These are phyloP conservation scores for Infundibulicybe gibba DNA, from an alignment of 768 basidiomycete genomes.

Conservation along the genomic window DNA sequence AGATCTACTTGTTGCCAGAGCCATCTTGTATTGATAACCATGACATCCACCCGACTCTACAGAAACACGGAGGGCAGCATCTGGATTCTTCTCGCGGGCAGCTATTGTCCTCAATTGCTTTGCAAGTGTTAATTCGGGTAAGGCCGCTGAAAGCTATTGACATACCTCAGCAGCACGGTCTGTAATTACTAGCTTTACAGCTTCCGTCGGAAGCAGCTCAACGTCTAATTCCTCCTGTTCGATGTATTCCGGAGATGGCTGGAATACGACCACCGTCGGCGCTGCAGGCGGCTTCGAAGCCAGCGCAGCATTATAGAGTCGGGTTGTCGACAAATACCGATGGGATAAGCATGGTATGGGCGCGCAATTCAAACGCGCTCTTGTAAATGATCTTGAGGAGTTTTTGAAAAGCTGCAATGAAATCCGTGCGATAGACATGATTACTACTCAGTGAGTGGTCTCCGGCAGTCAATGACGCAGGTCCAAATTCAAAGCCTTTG, in stretches of 20 bases:
- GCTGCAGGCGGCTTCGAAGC: too few species aligned
- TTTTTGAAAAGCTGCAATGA: too few species aligned
- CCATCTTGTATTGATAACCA: conserved; percentile 95
- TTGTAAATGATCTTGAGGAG: too few species aligned
- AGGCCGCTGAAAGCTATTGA: background rate
- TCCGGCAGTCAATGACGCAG: too few species aligned
- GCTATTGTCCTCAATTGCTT: conserved; percentile 81
- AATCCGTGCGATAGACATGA: too few species aligned
- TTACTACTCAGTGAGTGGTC: too few species aligned
- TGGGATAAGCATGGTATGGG: too few species aligned
- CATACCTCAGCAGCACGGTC: conserved; percentile 74
- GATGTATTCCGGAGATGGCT: conserved; percentile 51
- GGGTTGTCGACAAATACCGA: too few species aligned
- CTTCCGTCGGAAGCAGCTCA: conserved; percentile 48
- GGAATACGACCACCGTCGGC: conserved; percentile 44
- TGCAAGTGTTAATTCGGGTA: conserved; percentile 1
- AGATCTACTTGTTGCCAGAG: conserved; percentile 57
- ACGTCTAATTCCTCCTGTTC: conserved; percentile 62
- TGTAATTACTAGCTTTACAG: conserved; percentile 58
- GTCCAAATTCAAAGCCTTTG: too few species aligned
- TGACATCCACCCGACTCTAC: conserved; percentile 97
- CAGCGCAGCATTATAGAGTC: too few species aligned
- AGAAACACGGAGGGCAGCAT: conserved; percentile 72
- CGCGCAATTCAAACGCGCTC: too few species aligned
- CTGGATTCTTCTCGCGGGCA: conserved; percentile 53